phyloP scores from a whole-genome alignment of 2,329 filamentous ascomycete genomes.

The Aspergillus amoenus region DNA sequence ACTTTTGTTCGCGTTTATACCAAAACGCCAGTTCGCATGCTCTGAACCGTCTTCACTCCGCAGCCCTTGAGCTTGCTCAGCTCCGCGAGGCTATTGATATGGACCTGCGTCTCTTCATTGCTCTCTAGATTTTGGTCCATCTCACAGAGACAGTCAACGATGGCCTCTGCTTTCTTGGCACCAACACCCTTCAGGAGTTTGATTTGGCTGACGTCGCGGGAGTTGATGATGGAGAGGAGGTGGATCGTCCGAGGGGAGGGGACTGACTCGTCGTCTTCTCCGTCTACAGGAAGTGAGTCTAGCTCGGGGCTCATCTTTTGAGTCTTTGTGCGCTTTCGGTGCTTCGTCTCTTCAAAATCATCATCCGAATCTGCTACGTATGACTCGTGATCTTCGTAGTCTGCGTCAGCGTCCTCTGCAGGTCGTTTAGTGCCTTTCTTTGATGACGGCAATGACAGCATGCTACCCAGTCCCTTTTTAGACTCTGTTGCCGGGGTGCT shows the following conservation, averaged over 20 bases:
- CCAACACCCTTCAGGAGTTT: slow-evolving; percentile 49
- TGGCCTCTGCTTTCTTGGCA: slow-evolving; percentile 48
- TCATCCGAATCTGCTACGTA: slow-evolving; percentile 32
- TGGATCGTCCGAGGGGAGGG: slow-evolving; percentile 44
- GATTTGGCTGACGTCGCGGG: slow-evolving; percentile 46
- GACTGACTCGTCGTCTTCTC: slow-evolving; percentile 16
- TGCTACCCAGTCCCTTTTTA: slow-evolving; percentile 30
- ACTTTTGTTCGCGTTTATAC: slow-evolving; percentile 21
- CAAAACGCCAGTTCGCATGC: slow-evolving; percentile 46
- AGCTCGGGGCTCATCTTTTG: slow-evolving; percentile 17
- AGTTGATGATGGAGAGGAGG: slow-evolving; percentile 48
- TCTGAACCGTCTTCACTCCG: slow-evolving; percentile 47
- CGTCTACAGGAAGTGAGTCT: slow-evolving; percentile 19
- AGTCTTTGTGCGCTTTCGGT: slow-evolving; percentile 31
- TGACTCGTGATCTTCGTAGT: slow-evolving; percentile 28
- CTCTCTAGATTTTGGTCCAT: slow-evolving; percentile 33
- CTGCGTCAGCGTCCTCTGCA: slow-evolving; percentile 32
- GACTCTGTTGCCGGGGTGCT: slow-evolving; percentile 16
- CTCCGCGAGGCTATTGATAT: slow-evolving; percentile 39
- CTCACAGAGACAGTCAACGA: slow-evolving; percentile 48
- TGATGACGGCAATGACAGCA: slow-evolving; percentile 31
- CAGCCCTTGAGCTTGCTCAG: slow-evolving; percentile 46
- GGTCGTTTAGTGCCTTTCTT: slow-evolving; percentile 27
- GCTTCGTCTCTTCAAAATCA: slow-evolving; percentile 22
- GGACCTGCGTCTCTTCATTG: slow-evolving; percentile 26